Base-by-base conservation (phyloP, 1,139 yeast species). In the Suhomyces anneliseae region DNA sequence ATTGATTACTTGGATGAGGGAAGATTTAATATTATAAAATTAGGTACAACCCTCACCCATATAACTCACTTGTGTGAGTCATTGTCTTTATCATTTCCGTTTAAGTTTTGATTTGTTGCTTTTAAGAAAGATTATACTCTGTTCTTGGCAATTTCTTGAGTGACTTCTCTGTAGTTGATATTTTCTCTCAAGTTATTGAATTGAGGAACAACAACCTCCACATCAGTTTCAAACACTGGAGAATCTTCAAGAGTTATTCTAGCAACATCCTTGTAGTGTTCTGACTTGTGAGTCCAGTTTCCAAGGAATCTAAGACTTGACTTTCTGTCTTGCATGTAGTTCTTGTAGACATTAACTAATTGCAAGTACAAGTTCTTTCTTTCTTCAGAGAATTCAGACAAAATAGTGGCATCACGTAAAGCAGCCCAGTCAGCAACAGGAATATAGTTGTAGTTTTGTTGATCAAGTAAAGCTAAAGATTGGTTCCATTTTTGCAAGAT, bases 371-470 rank as follows among this genome's bases (percentile, higher is more conserved):
- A 66, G 35, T 72, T 72, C 50, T 74, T 74, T 65, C 89, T 76
- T 40, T 74, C 75, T 1, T 63, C 61, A n/a, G 64, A 51, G 47
- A 50, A 66, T 26, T 64, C 65, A 2, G 83, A 72, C 44, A 79
- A 78, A 41, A 86, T 77, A 6, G 93, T 86, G 11, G 92, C 87
- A 64, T 85, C 90, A 68, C 92, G 78, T 50, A 90, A 70, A 1
- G 96, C 88, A 42, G 92, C 85, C 93, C 96, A 88, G 68, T 89
- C 96, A 27, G 93, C 95, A 59, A 82, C 82, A 9, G 95, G 92
- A 56, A 84, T 83, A 57, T 83, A 84, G 34, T 64, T 68, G 65
- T 78, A 81, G 7, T 81, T 79, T 45, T 76, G 74, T 24, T 68
- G 64, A 51, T 84, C 89, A 55, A 85, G 77, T 50, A 74, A 71